A percentile compares a stretch with the other conserved stretches of the same genome.
Evolutionary conservation across 106 monocot genomes (phyloP).

Genomic region (Allium sativum): DNA sequence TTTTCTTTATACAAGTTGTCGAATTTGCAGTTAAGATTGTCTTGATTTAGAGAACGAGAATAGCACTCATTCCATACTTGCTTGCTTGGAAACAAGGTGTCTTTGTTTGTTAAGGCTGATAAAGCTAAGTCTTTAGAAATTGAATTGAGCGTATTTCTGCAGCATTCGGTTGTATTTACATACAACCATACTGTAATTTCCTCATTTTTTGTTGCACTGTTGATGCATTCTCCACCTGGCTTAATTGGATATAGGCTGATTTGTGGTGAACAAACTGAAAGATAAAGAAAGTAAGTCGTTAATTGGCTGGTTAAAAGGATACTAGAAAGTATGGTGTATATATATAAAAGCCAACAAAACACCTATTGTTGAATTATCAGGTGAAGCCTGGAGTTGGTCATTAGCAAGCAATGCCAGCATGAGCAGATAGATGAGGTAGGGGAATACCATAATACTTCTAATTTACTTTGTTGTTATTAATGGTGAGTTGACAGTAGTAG

Average conservation of each 20-base stretch:
- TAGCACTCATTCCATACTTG: constrained; percentile 12
- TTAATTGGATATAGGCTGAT: constrained; percentile 6
- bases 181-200: constrained; percentile 14
- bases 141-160: constrained; percentile 10
- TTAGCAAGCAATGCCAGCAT: background rate
- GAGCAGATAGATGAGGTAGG: constrained; percentile 1
- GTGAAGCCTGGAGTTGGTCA: background rate
- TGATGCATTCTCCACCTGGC: constrained; percentile 10
- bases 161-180: constrained; percentile 12
- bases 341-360: background rate
- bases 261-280: constrained; percentile 15
- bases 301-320: background rate
- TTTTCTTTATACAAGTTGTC: constrained; percentile 11
- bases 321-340: background rate
- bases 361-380: constrained; percentile 1
- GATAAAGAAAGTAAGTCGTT: background rate
- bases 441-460: no score
- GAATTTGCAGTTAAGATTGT: constrained; percentile 3
- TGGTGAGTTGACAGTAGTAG: no score
- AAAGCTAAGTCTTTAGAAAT: constrained; percentile 14
- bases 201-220: background rate
- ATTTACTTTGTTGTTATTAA: no score
- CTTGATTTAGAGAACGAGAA: background rate
- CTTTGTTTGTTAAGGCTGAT: background rate
- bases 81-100: constrained; percentile 5